phyloP scores from a whole-genome alignment of 129 eudicot genomes.

The Heracleum sosnowskyi region DNA sequence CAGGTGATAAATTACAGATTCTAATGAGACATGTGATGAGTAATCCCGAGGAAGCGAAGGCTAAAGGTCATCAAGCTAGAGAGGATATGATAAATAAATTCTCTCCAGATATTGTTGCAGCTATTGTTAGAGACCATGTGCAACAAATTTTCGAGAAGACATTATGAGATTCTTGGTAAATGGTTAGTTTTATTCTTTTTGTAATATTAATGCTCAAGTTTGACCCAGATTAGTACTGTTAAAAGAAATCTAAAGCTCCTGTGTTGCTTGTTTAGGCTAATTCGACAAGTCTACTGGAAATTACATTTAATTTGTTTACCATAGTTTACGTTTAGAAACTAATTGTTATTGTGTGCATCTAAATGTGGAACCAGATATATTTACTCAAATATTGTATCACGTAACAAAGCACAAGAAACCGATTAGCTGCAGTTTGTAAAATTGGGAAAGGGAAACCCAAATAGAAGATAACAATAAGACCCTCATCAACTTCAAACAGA shows the following conservation, averaged over 20 bases:
- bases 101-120: slow-evolving; percentile 62
- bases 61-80: slow-evolving; percentile 63
- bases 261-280: neutral
- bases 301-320: neutral
- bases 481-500: neutral
- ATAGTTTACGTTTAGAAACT: neutral
- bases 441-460: neutral
- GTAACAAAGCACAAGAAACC: too few species aligned
- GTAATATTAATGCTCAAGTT: neutral
- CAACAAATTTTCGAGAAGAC: slow-evolving; percentile 31
- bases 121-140: slow-evolving; percentile 38
- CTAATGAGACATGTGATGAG: slow-evolving; percentile 65
- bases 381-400: neutral
- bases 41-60: slow-evolving; percentile 53
- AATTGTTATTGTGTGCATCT: neutral
- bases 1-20: slow-evolving; percentile 38
- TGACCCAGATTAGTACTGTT: neutral
- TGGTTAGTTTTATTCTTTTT: neutral
- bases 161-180: slow-evolving; percentile 4
- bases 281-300: neutral
- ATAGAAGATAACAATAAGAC: neutral
- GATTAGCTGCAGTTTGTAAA: neutral
- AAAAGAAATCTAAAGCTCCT: neutral
- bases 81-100: slow-evolving; percentile 56
- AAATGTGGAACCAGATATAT: neutral